Percentiles rank a stretch among this genome's conserved stretches.
phyloP scores from a whole-genome alignment of 2,329 filamentous ascomycete species.

The Aspergillus felis region DNA sequence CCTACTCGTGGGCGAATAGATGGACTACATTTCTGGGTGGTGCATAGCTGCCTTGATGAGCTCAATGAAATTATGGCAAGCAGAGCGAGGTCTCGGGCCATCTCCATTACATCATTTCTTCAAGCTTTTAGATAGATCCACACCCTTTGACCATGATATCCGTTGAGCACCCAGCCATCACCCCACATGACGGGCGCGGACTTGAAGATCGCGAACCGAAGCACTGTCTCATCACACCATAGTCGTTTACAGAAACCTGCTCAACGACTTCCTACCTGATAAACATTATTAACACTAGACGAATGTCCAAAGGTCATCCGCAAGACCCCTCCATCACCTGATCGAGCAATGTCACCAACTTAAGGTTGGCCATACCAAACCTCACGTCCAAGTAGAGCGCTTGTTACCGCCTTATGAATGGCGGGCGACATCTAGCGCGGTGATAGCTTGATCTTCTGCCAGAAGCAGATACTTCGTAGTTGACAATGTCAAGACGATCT shows the following conservation, averaged over 20 bases:
- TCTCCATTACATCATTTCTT: constrained; percentile 1
- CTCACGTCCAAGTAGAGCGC: neutral
- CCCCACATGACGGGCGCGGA: neutral
- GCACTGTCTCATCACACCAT: neutral
- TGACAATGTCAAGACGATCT: neutral
- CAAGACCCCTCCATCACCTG: neutral
- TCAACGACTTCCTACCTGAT: neutral
- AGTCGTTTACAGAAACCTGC: neutral
- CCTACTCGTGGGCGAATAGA: constrained; percentile 8
- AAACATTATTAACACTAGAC: neutral
- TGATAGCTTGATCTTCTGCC: neutral
- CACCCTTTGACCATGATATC: neutral
- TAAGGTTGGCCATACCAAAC: neutral
- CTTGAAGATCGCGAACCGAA: neutral
- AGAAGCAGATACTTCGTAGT: neutral
- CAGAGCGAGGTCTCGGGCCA: neutral
- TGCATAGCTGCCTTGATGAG: constrained; percentile 11
- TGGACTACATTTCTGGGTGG: constrained; percentile 1
- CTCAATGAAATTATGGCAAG: neutral
- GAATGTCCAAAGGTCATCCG: neutral
- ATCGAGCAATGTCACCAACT: neutral
- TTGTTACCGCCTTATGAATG: constrained; percentile 5
- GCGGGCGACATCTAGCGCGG: neutral
- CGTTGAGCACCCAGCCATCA: neutral
- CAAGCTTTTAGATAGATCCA: neutral